These are phyloP conservation scores for Albifimbria verrucaria DNA, from an alignment of 2,329 filamentous ascomycete genomes.

Conservation along the genomic window DNA sequence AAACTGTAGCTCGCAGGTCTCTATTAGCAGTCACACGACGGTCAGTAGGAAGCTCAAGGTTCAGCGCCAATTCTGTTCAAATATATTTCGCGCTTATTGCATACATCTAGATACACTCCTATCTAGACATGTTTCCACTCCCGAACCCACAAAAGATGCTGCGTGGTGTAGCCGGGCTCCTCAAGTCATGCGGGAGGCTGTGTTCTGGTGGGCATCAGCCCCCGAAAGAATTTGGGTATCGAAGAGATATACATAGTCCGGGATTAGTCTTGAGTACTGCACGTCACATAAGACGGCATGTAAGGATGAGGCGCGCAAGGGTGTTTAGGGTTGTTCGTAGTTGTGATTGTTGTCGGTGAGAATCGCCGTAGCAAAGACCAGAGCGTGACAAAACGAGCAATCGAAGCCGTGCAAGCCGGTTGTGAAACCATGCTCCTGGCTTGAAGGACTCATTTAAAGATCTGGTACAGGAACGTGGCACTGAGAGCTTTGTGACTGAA, in stretches of 20 bases:
- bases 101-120: constrained; percentile 20
- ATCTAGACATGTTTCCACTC: constrained; percentile 14
- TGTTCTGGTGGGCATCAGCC: constrained; percentile 15
- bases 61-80: constrained; percentile 13
- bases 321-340: neutral
- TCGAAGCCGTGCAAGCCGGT: no score
- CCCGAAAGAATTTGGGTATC: constrained; percentile 20
- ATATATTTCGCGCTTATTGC: constrained; percentile 17
- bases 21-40: neutral
- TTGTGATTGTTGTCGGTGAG: neutral
- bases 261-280: constrained; percentile 19
- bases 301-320: neutral
- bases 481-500: neutral
- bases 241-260: constrained; percentile 21
- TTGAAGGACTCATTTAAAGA: neutral
- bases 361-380: neutral
- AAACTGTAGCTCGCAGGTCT: neutral
- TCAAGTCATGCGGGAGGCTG: constrained; percentile 13
- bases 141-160: constrained; percentile 14
- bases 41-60: neutral
- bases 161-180: constrained; percentile 12
- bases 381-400: neutral
- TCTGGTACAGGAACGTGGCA: neutral
- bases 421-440: neutral
- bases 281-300: neutral